phyloP scores from a whole-genome alignment of 202 grass and related monocot species.

The Musa balbisiana region DNA sequence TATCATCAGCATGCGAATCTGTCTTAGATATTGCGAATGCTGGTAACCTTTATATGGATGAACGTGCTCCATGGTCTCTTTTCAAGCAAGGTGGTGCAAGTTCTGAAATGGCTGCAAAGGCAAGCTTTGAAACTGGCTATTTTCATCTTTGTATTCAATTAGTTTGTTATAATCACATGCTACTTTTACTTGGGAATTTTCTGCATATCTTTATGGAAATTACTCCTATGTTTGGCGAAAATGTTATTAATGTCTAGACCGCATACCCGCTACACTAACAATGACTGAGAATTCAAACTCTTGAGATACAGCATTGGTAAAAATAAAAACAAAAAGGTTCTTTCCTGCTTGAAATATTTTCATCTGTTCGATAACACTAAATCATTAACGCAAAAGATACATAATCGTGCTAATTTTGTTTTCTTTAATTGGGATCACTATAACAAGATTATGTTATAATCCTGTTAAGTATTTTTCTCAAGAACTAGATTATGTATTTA shows the following conservation, averaged over 20 bases:
- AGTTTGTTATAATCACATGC: not conserved
- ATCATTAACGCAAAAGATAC: not conserved
- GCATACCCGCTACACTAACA: not conserved
- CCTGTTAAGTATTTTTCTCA: not conserved
- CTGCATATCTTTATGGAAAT: not conserved
- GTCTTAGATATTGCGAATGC: slow-evolving; percentile 75
- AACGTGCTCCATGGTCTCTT: slow-evolving; percentile 82
- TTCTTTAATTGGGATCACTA: not conserved
- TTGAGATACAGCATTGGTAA: not conserved
- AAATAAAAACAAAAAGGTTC: not conserved
- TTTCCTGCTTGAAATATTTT: not conserved
- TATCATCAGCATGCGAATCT: slow-evolving; percentile 80
- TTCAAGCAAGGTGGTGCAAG: slow-evolving; percentile 80
- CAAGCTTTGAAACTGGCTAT: slow-evolving; percentile 14
- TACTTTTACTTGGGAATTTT: not conserved
- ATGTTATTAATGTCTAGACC: not conserved
- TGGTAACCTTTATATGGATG: slow-evolving; percentile 84
- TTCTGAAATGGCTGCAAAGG: slow-evolving; percentile 88
- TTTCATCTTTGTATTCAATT: not conserved
- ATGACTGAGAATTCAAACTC: not conserved
- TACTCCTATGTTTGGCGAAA: not conserved
- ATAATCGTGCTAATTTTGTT: not conserved
- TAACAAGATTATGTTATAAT: too few relatives aligned
- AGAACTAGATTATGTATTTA: too few relatives aligned
- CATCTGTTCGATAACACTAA: not conserved